Conservation (phyloP, 163 green algal species). For the Volvox carteri region DNA sequence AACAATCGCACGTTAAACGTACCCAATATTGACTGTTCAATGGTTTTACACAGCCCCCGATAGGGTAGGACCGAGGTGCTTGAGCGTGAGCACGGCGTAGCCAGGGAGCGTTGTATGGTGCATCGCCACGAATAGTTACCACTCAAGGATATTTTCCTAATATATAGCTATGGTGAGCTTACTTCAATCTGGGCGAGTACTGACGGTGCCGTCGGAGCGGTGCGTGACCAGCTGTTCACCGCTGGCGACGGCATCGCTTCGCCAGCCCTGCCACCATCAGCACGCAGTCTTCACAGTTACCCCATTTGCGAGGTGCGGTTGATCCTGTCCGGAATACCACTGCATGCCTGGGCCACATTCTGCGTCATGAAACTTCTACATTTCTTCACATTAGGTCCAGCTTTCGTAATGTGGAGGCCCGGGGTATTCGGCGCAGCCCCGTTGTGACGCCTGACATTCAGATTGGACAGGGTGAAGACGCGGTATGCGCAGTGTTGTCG, state of each 20-base stretch:
- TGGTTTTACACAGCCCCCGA: too few relatives aligned
- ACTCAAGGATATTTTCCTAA: too few relatives aligned
- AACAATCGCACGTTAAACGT: too few relatives aligned
- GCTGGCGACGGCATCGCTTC: background rate
- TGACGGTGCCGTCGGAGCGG: constrained; percentile 19
- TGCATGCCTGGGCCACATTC: background rate
- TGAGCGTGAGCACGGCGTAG: too few relatives aligned
- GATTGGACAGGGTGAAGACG: constrained; percentile 65
- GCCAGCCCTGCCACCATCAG: background rate
- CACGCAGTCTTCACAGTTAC: background rate
- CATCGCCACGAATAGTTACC: too few relatives aligned
- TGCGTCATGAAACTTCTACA: background rate
- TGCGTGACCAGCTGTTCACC: background rate
- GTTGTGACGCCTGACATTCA: constrained; percentile 65
- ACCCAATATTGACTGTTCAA: too few relatives aligned
- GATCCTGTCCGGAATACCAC: background rate
- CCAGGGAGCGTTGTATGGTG: too few relatives aligned
- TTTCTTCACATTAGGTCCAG: constrained; percentile 8
- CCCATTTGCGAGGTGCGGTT: background rate
- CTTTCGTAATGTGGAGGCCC: constrained; percentile 18
- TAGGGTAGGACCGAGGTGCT: too few relatives aligned
- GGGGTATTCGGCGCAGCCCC: constrained; percentile 60
- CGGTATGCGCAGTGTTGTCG: constrained; percentile 48
- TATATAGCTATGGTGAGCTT: constrained; percentile 36
- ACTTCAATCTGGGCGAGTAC: constrained; percentile 10